Conservation (phyloP, 2,329 filamentous ascomycete species). For the Pyrenophora graminea region DNA sequence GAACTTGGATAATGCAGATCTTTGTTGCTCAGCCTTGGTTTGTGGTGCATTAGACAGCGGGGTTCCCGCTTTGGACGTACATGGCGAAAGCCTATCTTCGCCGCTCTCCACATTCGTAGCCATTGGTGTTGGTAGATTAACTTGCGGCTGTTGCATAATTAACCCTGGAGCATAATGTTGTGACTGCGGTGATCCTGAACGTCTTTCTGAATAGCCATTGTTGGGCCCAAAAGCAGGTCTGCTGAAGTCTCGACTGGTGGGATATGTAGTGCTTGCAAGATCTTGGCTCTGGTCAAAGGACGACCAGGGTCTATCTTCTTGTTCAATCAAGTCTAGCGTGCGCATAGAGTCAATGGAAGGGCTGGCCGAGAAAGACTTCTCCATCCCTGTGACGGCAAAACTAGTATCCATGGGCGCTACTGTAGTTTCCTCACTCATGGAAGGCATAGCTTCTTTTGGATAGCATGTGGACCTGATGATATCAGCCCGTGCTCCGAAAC, state of each 20-base stretch:
- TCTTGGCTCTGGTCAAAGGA: constrained; percentile 14
- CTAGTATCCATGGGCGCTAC: constrained; percentile 37
- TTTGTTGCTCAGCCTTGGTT: constrained; percentile 40
- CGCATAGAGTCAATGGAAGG: constrained; percentile 24
- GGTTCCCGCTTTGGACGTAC: too few species aligned
- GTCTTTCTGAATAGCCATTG: background rate
- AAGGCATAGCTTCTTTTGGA: constrained; percentile 6
- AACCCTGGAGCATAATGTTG: constrained; percentile 1
- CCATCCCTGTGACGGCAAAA: constrained; percentile 36
- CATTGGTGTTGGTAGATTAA: background rate
- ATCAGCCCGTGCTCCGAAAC: constrained; percentile 16
- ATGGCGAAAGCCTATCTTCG: background rate
- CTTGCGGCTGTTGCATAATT: background rate
- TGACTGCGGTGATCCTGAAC: background rate
- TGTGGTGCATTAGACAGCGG: constrained; percentile 22
- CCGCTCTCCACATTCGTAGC: too few species aligned
- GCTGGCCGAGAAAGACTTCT: constrained; percentile 19
- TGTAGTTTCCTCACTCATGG: constrained; percentile 13
- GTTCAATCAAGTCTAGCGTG: constrained; percentile 30
- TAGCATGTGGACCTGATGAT: constrained; percentile 30
- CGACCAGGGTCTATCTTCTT: constrained; percentile 23
- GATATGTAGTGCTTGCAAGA: background rate
- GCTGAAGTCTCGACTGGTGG: too few species aligned
- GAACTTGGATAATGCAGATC: constrained; percentile 29
- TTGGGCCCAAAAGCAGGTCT: background rate